Evolutionary conservation across 2,329 filamentous ascomycete genomes (phyloP).

Genomic region (Dactylellina drechsleri): DNA sequence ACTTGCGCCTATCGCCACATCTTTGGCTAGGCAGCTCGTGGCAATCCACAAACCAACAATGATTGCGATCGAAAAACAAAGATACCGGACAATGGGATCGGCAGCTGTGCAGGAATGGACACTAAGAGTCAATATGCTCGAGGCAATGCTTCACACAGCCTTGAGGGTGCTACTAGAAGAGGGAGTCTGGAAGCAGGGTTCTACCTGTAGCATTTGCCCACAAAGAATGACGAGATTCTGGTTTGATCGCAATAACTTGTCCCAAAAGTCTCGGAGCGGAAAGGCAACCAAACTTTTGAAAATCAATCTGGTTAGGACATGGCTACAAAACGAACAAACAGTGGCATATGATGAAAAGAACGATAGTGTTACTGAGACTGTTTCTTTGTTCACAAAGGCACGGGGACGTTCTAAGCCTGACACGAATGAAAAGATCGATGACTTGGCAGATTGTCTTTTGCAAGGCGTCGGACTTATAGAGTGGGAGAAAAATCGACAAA

Average conservation of each 20-base stretch:
- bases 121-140: constrained; percentile 80
- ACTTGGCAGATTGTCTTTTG: constrained; percentile 80
- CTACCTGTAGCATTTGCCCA: constrained; percentile 36
- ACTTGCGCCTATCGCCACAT: constrained; percentile 24
- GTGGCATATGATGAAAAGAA: constrained; percentile 44
- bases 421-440: constrained; percentile 73
- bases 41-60: constrained; percentile 69
- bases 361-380: constrained; percentile 55
- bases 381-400: constrained; percentile 51
- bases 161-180: constrained; percentile 68
- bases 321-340: constrained; percentile 63
- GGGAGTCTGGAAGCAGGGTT: constrained; percentile 62
- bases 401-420: constrained; percentile 21
- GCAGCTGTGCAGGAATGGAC: constrained; percentile 82
- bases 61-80: constrained; percentile 74
- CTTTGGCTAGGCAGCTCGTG: constrained; percentile 36
- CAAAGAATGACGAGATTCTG: constrained; percentile 44
- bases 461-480: constrained; percentile 80
- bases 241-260: constrained; percentile 23
- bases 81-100: constrained; percentile 72
- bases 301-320: constrained; percentile 70
- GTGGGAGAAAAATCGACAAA: constrained; percentile 73
- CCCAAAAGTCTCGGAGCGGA: constrained; percentile 7
- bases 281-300: constrained; percentile 63
- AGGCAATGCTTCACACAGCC: constrained; percentile 81